Conservation (phyloP, 345 rosid species). For the Anastatica hierochuntica region DNA sequence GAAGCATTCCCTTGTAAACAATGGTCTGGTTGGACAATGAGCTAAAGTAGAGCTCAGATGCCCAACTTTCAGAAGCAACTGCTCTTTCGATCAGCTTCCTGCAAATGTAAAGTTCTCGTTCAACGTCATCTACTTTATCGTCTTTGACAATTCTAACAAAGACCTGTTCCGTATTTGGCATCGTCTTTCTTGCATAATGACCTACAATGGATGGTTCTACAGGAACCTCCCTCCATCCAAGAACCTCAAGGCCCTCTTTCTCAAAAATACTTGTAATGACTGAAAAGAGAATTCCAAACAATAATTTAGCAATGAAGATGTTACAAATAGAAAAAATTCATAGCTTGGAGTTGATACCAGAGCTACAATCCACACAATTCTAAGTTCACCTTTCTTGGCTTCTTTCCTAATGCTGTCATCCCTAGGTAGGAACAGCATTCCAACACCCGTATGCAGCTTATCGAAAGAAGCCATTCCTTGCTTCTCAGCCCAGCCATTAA, state of each 20-base stretch:
- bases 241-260: constrained; percentile 98
- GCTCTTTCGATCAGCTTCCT: constrained; percentile 86
- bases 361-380: constrained; percentile 1
- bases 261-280: constrained; percentile 63
- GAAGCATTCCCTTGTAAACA: constrained; percentile 99
- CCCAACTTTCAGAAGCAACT: constrained; percentile 65
- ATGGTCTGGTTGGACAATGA: constrained; percentile 92
- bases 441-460: constrained; percentile 81
- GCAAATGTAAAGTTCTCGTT: constrained; percentile 91
- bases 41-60: constrained; percentile 80
- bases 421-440: constrained; percentile 81
- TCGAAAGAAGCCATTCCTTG: constrained; percentile 73
- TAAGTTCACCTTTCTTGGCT: constrained; percentile 68
- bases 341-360: neutral
- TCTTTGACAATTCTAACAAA: constrained; percentile 88
- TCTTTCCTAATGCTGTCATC: constrained; percentile 48
- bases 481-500: constrained; percentile 64
- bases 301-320: constrained; percentile 4
- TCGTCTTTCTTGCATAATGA: constrained; percentile 77
- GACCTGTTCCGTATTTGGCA: constrained; percentile 92
- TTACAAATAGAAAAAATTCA: neutral
- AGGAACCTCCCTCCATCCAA: constrained; percentile 98
- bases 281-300: constrained; percentile 28
- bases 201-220: constrained; percentile 78
- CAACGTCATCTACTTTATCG: constrained; percentile 82